These are phyloP conservation scores for Jimgerdemannia flammicorona DNA, from an alignment of 192 early-diverging fungal species.

Conservation along the genomic window DNA sequence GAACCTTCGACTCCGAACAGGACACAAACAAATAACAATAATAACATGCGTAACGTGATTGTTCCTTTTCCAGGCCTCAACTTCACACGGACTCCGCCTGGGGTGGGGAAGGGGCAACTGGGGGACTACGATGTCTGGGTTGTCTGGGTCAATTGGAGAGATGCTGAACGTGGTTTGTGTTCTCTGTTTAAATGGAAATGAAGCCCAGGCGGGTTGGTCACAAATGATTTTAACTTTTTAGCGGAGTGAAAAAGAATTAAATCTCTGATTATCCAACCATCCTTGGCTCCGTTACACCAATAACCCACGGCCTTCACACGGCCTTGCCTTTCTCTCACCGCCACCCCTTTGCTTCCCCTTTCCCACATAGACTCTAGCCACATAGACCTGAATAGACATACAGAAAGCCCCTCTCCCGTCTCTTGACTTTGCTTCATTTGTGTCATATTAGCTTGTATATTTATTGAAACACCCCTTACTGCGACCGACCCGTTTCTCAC, in stretches of 20 bases:
- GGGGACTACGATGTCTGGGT: no score
- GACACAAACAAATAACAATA: background rate
- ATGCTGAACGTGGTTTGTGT: background rate
- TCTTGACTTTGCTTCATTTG: background rate
- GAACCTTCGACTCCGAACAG: background rate
- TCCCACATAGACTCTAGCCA: background rate
- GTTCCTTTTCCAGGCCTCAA: background rate
- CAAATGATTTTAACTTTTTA: background rate
- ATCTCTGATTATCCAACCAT: background rate
- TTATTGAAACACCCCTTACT: background rate
- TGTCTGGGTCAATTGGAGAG: background rate
- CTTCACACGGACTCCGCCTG: background rate
- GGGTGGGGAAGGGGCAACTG: background rate
- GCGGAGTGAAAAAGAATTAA: background rate
- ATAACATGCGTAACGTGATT: background rate
- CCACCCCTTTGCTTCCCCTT: background rate
- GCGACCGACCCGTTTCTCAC: background rate
- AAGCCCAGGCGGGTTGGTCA: background rate
- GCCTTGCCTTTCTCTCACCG: background rate
- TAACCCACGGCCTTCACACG: background rate
- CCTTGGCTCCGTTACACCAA: background rate
- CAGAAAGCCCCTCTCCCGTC: background rate
- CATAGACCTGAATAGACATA: background rate
- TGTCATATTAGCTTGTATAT: background rate
- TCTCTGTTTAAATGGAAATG: background rate